Base-by-base conservation (phyloP, 805 yeast genomes). In the Cyberlindnera xishuangbannaensis region DNA sequence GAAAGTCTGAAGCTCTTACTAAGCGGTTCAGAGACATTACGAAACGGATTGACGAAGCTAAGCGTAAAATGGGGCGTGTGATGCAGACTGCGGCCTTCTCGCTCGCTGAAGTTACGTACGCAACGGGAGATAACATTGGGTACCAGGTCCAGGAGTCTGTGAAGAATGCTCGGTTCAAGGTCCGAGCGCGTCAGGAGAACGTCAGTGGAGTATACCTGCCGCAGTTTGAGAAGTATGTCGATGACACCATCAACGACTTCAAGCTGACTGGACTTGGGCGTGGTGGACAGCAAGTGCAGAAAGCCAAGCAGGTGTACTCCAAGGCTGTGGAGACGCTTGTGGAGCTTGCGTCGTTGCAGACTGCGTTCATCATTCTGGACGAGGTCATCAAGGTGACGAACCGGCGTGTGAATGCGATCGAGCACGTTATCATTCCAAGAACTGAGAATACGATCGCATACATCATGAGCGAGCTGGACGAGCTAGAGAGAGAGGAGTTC, bases 71-170 rank as follows among this genome's bases (percentile, higher is more conserved):
- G 97, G 98, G 97, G 31, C 72, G 90, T 45, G 95, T 90, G 27
- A 90, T 90, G 97, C 97, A 92, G 58, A 83, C 95, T 0, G 98
- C 98, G 2, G 94, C 97, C 1, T 90, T 90, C 59, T 88, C 97
- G 7, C 71, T 90, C 50, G 97, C 97, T 3, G 98, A 90, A 59
- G 97, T 90, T 29, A 81, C 92, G 28, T 92, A 92, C 55, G 98
- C 98, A 17, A 90, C 97, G 3, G 97, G 97, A 39, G 96, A 87
- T 53, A 86, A 86, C 62, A 86, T 90, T 48, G 85, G 87, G 16
- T 90, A 86, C 59, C 97, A 92, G 61, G 95, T 92, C 24, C 95
- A 86, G 62, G 97, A 90, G 62, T 77, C 87, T 31, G 97, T 87
- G 27, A 85, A 83, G 51, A 74, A 75, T 43, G 96, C 97, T 9